phyloP scores from a whole-genome alignment of 208 protist species.

The Crithidia mellificae region DNA sequence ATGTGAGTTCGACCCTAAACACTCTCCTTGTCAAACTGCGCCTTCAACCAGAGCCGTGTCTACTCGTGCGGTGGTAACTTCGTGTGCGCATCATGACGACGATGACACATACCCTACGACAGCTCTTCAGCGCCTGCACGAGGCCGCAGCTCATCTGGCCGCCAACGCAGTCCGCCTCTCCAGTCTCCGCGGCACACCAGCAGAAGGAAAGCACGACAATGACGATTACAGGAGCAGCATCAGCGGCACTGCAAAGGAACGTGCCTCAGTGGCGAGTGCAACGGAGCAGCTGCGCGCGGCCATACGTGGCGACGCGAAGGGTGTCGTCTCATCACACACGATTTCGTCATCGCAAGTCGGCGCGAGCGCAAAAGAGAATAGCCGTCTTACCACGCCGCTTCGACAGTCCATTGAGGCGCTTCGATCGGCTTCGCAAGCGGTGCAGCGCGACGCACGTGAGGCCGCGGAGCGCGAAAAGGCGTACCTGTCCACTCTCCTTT shows the following conservation, averaged over 20 bases:
- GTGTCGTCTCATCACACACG: no score
- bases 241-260: not conserved
- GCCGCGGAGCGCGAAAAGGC: constrained; percentile 30
- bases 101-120: constrained; percentile 20
- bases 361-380: not conserved
- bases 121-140: constrained; percentile 15
- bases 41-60: no score
- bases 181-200: not conserved
- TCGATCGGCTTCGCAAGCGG: constrained; percentile 29
- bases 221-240: no score
- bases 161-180: constrained; percentile 14
- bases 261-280: not conserved
- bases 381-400: constrained; percentile 1
- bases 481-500: constrained; percentile 35
- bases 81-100: no score
- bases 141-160: constrained; percentile 23
- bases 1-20: no score
- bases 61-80: no score
- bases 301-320: not conserved
- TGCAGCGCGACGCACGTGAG: constrained; percentile 35
- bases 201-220: no score
- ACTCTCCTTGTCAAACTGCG: no score
- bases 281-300: constrained; percentile 4
- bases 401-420: constrained; percentile 19
- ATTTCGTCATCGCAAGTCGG: no score